A percentile compares a stretch with the other conserved stretches of the same genome.
Evolutionary conservation across 2,329 filamentous ascomycete genomes (phyloP).

Genomic region (Penicillium thymicola): DNA sequence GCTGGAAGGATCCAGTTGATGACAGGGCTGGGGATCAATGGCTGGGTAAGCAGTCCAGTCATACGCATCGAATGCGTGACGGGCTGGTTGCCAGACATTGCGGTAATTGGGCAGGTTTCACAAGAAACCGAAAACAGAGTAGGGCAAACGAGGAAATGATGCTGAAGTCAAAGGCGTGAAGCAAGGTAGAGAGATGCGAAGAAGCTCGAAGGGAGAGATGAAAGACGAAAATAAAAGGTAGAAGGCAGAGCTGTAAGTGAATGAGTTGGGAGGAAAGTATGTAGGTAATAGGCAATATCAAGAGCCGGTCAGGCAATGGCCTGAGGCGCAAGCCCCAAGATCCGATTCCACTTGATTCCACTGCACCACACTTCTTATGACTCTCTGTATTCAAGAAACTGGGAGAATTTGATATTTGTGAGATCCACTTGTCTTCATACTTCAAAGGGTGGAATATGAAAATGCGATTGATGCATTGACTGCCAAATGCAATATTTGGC

Average conservation of each 20-base stretch:
- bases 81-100: not conserved
- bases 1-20: constrained; percentile 75
- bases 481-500: not conserved
- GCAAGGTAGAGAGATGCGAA: not conserved
- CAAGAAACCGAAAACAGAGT: not conserved
- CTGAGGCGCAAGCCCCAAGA: not conserved
- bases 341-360: not conserved
- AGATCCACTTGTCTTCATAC: constrained; percentile 3
- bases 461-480: not conserved
- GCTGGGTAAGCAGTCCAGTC: constrained; percentile 72
- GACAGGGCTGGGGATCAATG: constrained; percentile 71
- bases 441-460: not conserved
- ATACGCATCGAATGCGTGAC: not conserved
- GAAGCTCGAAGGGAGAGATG: not conserved
- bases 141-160: not conserved
- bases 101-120: not conserved
- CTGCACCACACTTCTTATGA: not conserved
- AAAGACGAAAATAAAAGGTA: not conserved
- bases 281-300: not conserved
- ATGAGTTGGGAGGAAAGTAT: not conserved
- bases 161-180: not conserved
- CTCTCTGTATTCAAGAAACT: not conserved
- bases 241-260: not conserved
- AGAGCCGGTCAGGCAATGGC: not conserved
- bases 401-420: not conserved